Evolutionary conservation across 2,329 filamentous ascomycete species (phyloP).

Genomic region (Aquanectria penicillioides): DNA sequence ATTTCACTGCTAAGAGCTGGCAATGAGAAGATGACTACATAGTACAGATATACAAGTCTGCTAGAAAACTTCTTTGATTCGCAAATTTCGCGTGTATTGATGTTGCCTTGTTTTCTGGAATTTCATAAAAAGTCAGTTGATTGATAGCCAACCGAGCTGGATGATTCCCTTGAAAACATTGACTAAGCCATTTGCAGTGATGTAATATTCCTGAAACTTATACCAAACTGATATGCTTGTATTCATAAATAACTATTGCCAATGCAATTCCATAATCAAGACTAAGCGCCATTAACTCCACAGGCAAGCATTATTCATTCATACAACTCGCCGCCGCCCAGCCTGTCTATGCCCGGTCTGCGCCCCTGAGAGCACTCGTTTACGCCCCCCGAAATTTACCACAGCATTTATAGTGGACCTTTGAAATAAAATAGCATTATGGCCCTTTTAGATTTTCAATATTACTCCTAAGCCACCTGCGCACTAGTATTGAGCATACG

Average conservation of each 20-base stretch:
- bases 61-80: no score
- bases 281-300: neutral
- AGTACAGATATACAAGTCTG: no score
- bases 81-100: no score
- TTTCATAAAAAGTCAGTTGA: no score
- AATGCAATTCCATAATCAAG: neutral
- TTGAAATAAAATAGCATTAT: neutral
- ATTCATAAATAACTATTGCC: no score
- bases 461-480: slow-evolving; percentile 13
- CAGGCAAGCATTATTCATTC: neutral
- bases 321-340: neutral
- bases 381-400: neutral
- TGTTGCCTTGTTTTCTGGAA: no score
- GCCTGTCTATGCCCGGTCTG: neutral
- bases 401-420: neutral
- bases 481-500: slow-evolving; percentile 34
- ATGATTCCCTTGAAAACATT: no score
- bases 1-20: slow-evolving; percentile 7
- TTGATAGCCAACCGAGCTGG: no score
- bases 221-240: no score
- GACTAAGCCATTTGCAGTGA: no score
- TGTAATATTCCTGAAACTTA: no score
- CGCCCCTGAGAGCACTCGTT: neutral
- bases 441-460: neutral
- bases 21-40: neutral